Percentiles rank a stretch among this genome's conserved stretches.
Conservation (phyloP, 441 rosid species). For the Adansonia grandidieri region DNA sequence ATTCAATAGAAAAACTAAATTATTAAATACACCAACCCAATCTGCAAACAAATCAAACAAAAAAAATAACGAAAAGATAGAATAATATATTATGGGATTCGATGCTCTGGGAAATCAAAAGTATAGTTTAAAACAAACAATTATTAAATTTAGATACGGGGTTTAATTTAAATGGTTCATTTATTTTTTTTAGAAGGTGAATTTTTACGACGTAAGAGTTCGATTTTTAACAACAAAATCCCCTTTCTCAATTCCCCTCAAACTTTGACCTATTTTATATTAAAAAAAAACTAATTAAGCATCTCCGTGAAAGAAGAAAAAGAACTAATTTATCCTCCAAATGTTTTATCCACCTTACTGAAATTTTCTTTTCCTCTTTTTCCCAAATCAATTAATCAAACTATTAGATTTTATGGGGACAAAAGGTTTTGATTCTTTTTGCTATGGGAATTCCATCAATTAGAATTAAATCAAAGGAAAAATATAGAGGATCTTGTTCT, state of each 20-base stretch:
- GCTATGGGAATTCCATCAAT: background rate
- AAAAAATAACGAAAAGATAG: too few species aligned
- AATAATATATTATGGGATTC: background rate
- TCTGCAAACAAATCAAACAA: too few species aligned
- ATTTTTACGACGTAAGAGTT: too few species aligned
- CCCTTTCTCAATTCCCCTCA: too few species aligned
- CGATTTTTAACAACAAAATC: too few species aligned
- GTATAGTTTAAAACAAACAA: too few species aligned
- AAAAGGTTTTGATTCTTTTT: background rate
- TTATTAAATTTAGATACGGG: background rate
- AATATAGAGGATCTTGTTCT: background rate
- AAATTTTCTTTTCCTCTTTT: background rate
- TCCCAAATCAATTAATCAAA: conserved; percentile 4
- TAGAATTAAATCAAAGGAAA: background rate
- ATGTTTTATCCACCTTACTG: background rate
- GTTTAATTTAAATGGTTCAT: too few species aligned
- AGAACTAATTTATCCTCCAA: background rate
- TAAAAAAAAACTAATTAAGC: background rate
- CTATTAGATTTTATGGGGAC: background rate
- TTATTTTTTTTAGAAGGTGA: too few species aligned
- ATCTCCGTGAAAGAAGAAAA: background rate
- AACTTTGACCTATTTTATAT: too few species aligned
- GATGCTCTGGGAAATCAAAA: background rate
- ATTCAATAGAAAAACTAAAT: too few species aligned
- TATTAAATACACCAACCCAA: background rate